Conservation (phyloP, 495 filamentous ascomycete species). For the Neurospora sp. region DNA sequence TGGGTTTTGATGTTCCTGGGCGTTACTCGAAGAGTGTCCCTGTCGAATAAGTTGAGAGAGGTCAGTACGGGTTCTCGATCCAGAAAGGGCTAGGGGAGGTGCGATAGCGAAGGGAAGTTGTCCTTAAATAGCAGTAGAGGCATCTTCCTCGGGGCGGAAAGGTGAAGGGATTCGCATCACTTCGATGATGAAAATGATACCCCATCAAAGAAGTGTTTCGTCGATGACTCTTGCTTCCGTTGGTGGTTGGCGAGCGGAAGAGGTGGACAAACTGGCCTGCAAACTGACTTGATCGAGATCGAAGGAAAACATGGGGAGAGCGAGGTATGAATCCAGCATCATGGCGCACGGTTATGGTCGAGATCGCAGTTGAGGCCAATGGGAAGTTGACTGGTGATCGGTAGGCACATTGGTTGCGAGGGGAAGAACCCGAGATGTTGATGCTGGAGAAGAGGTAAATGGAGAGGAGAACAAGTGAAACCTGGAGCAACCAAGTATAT, state of each 20-base stretch:
- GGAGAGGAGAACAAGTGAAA: no score
- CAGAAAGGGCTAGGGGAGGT: background rate
- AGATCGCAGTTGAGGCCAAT: background rate
- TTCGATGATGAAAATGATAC: background rate
- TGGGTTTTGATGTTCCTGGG: background rate
- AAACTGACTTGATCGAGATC: background rate
- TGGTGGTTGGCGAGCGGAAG: background rate
- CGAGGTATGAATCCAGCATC: no score
- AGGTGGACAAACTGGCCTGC: background rate
- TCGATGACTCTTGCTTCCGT: background rate
- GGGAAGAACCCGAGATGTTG: background rate
- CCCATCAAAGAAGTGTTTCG: background rate
- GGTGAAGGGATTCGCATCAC: background rate
- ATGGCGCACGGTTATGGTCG: background rate
- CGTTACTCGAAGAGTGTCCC: rapidly evolving
- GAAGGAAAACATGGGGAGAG: background rate
- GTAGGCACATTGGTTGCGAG: background rate
- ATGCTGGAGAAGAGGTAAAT: background rate
- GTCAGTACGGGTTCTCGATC: background rate
- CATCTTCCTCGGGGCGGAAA: background rate
- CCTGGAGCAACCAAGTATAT: no score
- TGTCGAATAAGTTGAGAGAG: background rate
- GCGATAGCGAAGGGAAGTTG: background rate
- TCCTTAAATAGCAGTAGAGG: background rate
- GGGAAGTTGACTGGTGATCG: background rate